Base-by-base conservation (phyloP, 2,329 filamentous ascomycete species). In the Aspergillus quadricinctus region DNA sequence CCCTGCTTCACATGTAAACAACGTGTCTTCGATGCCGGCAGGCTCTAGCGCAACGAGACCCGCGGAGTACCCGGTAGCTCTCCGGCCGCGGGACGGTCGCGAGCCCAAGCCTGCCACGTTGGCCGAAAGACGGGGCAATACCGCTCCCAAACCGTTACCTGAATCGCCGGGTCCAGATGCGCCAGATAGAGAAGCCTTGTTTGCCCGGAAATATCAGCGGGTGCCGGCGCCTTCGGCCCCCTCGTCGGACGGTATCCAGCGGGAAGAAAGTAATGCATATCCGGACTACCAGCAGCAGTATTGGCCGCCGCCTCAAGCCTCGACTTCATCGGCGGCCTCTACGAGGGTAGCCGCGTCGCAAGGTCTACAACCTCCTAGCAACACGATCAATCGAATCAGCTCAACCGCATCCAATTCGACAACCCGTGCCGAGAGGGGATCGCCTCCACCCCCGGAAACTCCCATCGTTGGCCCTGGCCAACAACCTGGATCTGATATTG, bases 391-490 rank as follows among this genome's bases (percentile, higher is more conserved):
- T 64, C 79, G 85, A 31, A 77, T 88, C 60, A 84, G 82, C 66
- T 97, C 93, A 2, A 96, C 90, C 7, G 92, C 93, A 14, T 97
- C 94, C 0, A 96, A 87, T 11, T 96, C 92, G 2, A 99, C 94
- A 0, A 97, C 93, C 2, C 86, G 90, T 62, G 94, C 94, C 21
- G 92, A 89, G 68, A 84, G 94, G 64, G 94, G 94, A 46, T 97
- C 93, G 28, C 94, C 94, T 4, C 93, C 94, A 4, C 94, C 94
- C 1, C 94, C 94, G 8, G 93, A 97, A 72, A 97, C 94, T 0
- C 91, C 94, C 31, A 82, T 93, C 59, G 83, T 88, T 29, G 89
- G 88, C 43, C 89, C 88, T 1, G 86, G 84, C 19, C 80, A 80
- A 53, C 80, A 86, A n/a, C 85, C 88, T 2, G 85, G 86, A 53